Conservation (phyloP, 371 early-diverging fungal genomes). For the Dichotomocladium elegans region DNA sequence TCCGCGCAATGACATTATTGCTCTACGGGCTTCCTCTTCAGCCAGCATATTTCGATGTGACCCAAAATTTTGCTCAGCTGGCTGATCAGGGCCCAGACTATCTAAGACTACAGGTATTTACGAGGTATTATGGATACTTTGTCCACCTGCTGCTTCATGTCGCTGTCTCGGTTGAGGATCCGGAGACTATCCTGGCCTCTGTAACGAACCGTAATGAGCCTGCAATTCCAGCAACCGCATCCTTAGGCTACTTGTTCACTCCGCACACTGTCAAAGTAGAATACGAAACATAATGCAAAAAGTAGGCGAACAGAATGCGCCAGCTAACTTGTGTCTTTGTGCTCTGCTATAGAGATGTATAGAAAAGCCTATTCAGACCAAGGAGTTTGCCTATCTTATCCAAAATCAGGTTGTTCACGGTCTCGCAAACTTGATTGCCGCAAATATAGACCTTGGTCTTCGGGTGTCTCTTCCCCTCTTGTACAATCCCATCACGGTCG, state of each 20-base stretch:
- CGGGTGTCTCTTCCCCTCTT: slow-evolving; percentile 82
- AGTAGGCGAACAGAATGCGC: no score
- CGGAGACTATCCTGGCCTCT: background rate
- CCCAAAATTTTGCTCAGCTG: background rate
- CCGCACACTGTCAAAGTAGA: no score
- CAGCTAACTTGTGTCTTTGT: no score
- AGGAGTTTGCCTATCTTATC: background rate
- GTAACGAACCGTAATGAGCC: no score
- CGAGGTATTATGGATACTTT: background rate
- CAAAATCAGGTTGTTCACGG: slow-evolving; percentile 52
- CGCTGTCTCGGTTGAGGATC: slow-evolving; percentile 1
- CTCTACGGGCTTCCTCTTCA: slow-evolving; percentile 78
- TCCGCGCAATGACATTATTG: slow-evolving; percentile 76
- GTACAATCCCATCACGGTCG: slow-evolving; percentile 83
- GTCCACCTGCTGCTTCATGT: background rate
- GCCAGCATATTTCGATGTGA: slow-evolving; percentile 23
- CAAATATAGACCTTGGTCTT: slow-evolving; percentile 86
- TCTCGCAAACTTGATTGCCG: slow-evolving; percentile 79
- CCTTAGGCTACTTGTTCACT: no score
- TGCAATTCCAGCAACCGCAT: no score
- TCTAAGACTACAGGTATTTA: background rate
- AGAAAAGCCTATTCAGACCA: background rate
- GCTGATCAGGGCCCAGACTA: background rate
- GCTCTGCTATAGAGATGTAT: background rate
- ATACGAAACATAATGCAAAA: no score